Conservation (phyloP, 768 basidiomycete species). For the Kockovaella imperatae region DNA sequence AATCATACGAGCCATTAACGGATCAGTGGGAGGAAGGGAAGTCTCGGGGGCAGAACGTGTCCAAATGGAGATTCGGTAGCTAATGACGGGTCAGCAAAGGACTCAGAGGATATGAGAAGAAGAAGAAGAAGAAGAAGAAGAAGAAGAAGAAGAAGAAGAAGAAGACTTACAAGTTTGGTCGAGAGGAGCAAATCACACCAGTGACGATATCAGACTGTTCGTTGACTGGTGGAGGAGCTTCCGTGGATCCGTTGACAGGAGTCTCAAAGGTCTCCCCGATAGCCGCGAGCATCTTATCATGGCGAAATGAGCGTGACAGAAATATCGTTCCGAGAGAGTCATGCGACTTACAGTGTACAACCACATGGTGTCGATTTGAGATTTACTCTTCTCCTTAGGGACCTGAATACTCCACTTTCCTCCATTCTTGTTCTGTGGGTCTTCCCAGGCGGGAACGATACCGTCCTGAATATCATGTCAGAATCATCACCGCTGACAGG, state of each 20-base stretch:
- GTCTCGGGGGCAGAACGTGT: constrained; percentile 67
- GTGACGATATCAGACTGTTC: constrained; percentile 59
- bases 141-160: not conserved
- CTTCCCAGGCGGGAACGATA: constrained; percentile 97
- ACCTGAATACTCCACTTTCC: constrained; percentile 99
- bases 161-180: constrained; percentile 51
- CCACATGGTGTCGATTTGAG: constrained; percentile 89
- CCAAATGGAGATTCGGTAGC: constrained; percentile 97
- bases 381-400: constrained; percentile 85
- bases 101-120: not conserved
- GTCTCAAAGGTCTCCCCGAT: constrained; percentile 99
- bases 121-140: not conserved
- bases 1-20: constrained; percentile 71
- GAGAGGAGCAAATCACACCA: constrained; percentile 88
- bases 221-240: constrained; percentile 13
- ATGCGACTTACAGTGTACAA: constrained; percentile 70
- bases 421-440: constrained; percentile 89
- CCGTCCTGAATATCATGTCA: constrained; percentile 56
- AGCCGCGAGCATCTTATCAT: constrained; percentile 97
- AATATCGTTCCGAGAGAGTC: not conserved
- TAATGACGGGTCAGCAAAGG: constrained; percentile 48
- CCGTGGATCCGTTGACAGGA: constrained; percentile 48
- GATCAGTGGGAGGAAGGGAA: constrained; percentile 43
- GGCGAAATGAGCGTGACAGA: not conserved
- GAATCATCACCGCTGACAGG: not conserved